A percentile compares a stretch with the other conserved stretches of the same genome.
These are phyloP conservation scores for Dalbergia cultrata DNA, from an alignment of 306 rosid species.

Conservation along the genomic window DNA sequence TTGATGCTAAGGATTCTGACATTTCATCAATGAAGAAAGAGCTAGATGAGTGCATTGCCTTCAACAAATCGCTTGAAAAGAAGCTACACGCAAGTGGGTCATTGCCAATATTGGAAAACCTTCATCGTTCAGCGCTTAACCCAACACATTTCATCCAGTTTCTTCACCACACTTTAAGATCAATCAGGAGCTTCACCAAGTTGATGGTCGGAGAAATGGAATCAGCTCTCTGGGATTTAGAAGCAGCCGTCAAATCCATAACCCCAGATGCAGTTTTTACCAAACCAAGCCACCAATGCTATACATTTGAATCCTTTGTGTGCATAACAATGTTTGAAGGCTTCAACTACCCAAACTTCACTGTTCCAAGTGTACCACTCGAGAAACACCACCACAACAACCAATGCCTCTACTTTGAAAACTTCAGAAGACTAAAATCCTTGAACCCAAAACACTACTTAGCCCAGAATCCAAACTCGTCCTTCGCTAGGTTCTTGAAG, in stretches of 20 bases:
- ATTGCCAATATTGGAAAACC: slow-evolving; percentile 62
- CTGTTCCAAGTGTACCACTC: slow-evolving; percentile 41
- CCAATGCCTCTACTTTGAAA: slow-evolving; percentile 57
- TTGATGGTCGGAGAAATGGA: slow-evolving; percentile 82
- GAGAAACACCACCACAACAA: slow-evolving; percentile 17
- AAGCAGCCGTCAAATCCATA: slow-evolving; percentile 68
- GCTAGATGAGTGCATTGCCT: slow-evolving; percentile 49
- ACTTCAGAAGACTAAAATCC: slow-evolving; percentile 66
- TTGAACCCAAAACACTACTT: slow-evolving; percentile 57
- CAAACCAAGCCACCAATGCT: slow-evolving; percentile 55
- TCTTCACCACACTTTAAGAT: slow-evolving; percentile 61
- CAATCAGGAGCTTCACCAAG: slow-evolving; percentile 67
- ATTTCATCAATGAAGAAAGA: slow-evolving; percentile 47
- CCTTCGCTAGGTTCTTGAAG: slow-evolving; percentile 64
- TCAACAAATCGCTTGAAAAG: slow-evolving; percentile 67
- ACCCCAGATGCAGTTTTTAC: slow-evolving; percentile 58
- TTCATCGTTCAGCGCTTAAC: slow-evolving; percentile 52
- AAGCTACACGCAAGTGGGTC: slow-evolving; percentile 74
- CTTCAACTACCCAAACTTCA: slow-evolving; percentile 65
- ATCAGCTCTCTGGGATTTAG: slow-evolving; percentile 85
- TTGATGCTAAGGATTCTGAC: slow-evolving; percentile 48
- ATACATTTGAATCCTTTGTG: slow-evolving; percentile 70
- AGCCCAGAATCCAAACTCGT: slow-evolving; percentile 62
- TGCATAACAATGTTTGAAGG: slow-evolving; percentile 70
- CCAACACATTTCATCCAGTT: slow-evolving; percentile 70